Conservation (phyloP, 2,329 filamentous ascomycete genomes). For the Cercospora sp. region DNA sequence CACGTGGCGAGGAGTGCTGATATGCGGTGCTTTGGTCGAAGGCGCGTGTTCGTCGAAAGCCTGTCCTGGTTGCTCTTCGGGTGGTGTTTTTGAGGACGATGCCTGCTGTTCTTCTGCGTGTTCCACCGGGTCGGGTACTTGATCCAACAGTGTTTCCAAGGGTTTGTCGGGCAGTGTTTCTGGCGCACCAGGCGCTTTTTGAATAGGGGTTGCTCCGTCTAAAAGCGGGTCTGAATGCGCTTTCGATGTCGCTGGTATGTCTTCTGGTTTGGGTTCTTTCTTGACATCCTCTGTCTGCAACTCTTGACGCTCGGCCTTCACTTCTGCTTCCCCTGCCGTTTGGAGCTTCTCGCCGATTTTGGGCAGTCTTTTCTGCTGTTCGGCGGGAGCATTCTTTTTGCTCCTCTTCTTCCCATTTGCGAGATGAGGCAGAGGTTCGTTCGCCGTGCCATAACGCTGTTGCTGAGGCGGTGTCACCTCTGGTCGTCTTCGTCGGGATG, state of each 20-base stretch:
- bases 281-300: constrained; percentile 1
- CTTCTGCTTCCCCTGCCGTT: constrained; percentile 32
- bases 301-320: constrained; percentile 23
- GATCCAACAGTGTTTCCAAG: constrained; percentile 34
- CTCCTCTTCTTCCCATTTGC: constrained; percentile 29
- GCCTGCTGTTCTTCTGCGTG: constrained; percentile 25
- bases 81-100: constrained; percentile 2
- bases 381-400: constrained; percentile 22
- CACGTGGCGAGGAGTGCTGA: constrained; percentile 74
- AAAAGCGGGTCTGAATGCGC: constrained; percentile 29
- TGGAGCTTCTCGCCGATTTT: constrained; percentile 37
- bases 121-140: constrained; percentile 31
- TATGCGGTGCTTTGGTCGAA: constrained; percentile 55
- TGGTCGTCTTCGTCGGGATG: constrained; percentile 37
- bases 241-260: constrained; percentile 13
- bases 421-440: constrained; percentile 47
- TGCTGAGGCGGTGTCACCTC: constrained; percentile 33
- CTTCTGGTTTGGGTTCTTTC: constrained; percentile 23
- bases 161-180: constrained; percentile 28
- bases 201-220: constrained; percentile 21
- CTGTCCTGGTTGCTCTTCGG: constrained; percentile 29
- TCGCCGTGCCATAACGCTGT: constrained; percentile 50
- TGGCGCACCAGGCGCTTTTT: constrained; percentile 16
- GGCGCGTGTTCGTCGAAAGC: constrained; percentile 49
- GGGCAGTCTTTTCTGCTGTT: constrained; percentile 25